Percentiles rank a stretch among this genome's conserved stretches.
phyloP scores from a whole-genome alignment of 1,139 yeast species.

The Blastobotrys indianensis region DNA sequence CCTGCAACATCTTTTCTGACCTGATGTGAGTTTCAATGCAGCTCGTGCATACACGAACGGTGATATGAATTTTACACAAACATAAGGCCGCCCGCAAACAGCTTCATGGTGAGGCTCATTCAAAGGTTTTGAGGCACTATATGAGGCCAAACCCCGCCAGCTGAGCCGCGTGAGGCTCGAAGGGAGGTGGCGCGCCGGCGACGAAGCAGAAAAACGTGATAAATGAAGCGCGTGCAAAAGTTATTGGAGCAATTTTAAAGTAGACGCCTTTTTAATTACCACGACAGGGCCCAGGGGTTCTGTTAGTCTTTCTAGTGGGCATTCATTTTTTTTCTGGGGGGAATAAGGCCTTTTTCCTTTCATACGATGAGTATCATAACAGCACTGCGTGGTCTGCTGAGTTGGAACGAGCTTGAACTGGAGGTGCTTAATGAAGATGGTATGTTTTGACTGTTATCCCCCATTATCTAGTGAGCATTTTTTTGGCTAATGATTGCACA shows the following conservation, averaged over 20 bases:
- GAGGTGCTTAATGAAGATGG: slow-evolving; percentile 22
- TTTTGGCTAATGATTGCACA: too few relatives aligned
- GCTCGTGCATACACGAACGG: too few relatives aligned
- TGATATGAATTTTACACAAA: too few relatives aligned
- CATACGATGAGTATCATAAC: slow-evolving; percentile 4
- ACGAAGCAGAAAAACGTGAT: slow-evolving; percentile 8
- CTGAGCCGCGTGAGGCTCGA: neutral
- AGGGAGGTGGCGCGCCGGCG: neutral
- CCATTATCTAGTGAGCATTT: neutral
- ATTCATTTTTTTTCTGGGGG: too few relatives aligned
- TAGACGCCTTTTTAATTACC: slow-evolving; percentile 3
- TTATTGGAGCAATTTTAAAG: neutral
- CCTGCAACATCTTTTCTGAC: neutral
- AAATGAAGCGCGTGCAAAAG: slow-evolving; percentile 2
- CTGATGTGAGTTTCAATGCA: too few relatives aligned
- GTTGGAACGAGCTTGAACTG: slow-evolving; percentile 26
- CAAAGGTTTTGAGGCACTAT: neutral
- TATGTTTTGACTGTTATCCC: slow-evolving; percentile 11
- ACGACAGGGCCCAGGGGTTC: neutral
- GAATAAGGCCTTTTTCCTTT: too few relatives aligned
- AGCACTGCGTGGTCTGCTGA: slow-evolving; percentile 21
- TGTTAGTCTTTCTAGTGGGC: too few relatives aligned
- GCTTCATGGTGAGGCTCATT: slow-evolving; percentile 35
- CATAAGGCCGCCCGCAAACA: slow-evolving; percentile 9
- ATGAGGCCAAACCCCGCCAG: too few relatives aligned